Evolutionary conservation across 495 filamentous ascomycete species (phyloP).

Genomic region (Penicillium waksmanii): DNA sequence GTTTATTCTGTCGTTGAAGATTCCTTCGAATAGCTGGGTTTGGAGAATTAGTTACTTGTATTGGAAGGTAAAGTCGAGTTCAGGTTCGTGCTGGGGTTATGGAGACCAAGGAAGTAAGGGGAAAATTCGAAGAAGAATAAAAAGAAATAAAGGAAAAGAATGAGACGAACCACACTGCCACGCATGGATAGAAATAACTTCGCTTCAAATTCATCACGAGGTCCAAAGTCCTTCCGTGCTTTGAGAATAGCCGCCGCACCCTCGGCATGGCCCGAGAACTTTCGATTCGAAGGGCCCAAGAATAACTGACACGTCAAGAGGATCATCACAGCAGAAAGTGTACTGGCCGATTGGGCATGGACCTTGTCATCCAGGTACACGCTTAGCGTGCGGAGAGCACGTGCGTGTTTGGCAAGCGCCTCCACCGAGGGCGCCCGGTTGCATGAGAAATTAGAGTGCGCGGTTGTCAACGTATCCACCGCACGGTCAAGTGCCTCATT

Average conservation of each 20-base stretch:
- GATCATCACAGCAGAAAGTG: constrained; percentile 50
- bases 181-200: constrained; percentile 42
- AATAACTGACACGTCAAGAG: constrained; percentile 44
- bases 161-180: constrained; percentile 41
- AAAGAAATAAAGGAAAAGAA: background rate
- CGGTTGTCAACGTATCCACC: constrained; percentile 38
- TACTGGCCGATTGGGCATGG: constrained; percentile 41
- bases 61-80: too few species aligned
- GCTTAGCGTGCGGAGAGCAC: constrained; percentile 38
- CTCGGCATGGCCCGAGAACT: constrained; percentile 42
- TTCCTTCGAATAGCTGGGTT: constrained; percentile 43
- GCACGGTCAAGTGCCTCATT: constrained; percentile 49
- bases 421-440: constrained; percentile 19
- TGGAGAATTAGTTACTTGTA: too few species aligned
- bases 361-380: constrained; percentile 40
- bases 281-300: constrained; percentile 15
- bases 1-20: constrained; percentile 43
- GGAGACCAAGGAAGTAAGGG: background rate
- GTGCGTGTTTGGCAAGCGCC: constrained; percentile 42
- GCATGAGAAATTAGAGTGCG: constrained; percentile 35
- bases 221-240: constrained; percentile 34
- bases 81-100: too few species aligned
- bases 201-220: constrained; percentile 42
- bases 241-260: constrained; percentile 46
- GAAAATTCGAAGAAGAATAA: background rate